phyloP scores from a whole-genome alignment of 169 alveolate genomes.

The Amoebophrya sp. region DNA sequence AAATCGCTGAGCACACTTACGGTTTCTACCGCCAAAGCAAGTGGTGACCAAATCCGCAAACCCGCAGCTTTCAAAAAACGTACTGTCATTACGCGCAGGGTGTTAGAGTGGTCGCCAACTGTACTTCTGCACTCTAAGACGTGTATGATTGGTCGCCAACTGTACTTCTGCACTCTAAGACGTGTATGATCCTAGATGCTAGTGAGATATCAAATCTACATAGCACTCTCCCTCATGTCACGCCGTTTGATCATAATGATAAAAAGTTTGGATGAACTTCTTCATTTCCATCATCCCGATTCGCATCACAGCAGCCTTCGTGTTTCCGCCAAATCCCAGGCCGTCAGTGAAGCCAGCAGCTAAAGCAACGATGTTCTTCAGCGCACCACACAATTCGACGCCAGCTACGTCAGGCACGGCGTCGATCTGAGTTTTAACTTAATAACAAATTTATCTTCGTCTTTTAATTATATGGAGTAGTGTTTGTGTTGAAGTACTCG shows the following conservation, averaged over 20 bases:
- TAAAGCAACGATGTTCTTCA: conserved; percentile 81
- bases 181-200: not conserved
- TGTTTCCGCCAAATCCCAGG: conserved; percentile 77
- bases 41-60: conserved; percentile 84
- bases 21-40: conserved; percentile 82
- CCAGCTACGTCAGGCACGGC: conserved; percentile 79
- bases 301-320: conserved; percentile 87
- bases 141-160: not conserved
- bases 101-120: no score
- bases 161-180: not conserved
- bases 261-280: conserved; percentile 61
- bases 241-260: conserved; percentile 39
- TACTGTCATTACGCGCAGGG: conserved; percentile 53
- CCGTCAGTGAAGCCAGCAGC: conserved; percentile 91
- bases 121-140: not conserved
- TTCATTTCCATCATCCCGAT: conserved; percentile 79
- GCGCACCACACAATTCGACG: conserved; percentile 87
- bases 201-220: not conserved
- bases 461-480: conserved; percentile 71
- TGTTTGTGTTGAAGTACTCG: conserved; percentile 72
- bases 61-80: conserved; percentile 83
- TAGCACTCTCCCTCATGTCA: not conserved
- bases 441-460: no score
- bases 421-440: not conserved
- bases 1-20: conserved; percentile 79